These are phyloP conservation scores for Retiboletus flavoniger DNA, from an alignment of 1,284 basidiomycete species.

Conservation along the genomic window DNA sequence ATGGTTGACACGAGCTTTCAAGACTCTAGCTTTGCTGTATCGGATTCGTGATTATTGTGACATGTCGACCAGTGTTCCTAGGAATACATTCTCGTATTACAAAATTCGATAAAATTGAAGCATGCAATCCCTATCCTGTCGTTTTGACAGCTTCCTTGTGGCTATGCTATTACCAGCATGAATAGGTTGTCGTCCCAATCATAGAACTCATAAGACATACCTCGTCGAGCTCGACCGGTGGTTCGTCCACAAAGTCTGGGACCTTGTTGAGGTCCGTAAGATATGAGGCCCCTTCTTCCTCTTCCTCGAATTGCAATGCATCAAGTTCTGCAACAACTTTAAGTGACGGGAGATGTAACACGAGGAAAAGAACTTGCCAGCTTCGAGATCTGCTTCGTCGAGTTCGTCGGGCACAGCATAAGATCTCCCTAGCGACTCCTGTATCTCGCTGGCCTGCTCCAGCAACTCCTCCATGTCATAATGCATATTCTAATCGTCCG, in stretches of 20 bases:
- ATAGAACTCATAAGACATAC: constrained; percentile 36
- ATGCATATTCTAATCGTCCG: constrained; percentile 71
- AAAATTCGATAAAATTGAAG: constrained; percentile 9
- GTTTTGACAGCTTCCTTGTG: constrained; percentile 58
- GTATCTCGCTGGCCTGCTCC: constrained; percentile 97
- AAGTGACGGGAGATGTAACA: constrained; percentile 1
- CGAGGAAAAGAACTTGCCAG: constrained; percentile 58
- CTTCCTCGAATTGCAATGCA: constrained; percentile 82
- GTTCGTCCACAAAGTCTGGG: constrained; percentile 88
- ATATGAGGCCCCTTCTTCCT: constrained; percentile 86
- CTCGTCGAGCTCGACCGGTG: constrained; percentile 68
- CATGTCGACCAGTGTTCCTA: constrained; percentile 2
- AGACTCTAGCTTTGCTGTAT: neutral
- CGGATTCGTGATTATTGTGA: neutral
- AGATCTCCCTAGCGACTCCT: constrained; percentile 89
- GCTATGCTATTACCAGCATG: constrained; percentile 19
- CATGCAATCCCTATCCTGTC: constrained; percentile 34
- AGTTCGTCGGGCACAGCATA: constrained; percentile 98
- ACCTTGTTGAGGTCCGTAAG: constrained; percentile 80
- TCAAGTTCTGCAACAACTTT: constrained; percentile 70
- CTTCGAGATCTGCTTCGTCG: constrained; percentile 96
- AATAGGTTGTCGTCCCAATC: neutral
- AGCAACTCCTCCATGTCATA: constrained; percentile 98
- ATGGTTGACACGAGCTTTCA: constrained; percentile 45
- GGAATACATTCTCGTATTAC: constrained; percentile 19